phyloP scores from a whole-genome alignment of 495 filamentous ascomycete species.

The Thermothielavioides terrestris region DNA sequence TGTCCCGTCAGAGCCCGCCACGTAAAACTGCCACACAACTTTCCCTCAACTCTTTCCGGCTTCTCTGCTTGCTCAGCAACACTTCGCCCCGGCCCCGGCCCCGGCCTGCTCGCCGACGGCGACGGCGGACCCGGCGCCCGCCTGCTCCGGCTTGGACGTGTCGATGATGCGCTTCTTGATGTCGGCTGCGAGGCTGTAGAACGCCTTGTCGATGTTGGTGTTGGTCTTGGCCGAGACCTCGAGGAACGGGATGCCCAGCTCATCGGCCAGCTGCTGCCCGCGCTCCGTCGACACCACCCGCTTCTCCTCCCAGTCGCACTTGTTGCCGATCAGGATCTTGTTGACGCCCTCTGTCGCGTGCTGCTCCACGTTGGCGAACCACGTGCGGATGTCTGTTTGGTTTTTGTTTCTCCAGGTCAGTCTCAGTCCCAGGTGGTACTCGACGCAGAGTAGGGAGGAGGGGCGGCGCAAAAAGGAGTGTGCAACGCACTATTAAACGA shows the following conservation, averaged over 20 bases:
- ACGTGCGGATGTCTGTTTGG: constrained; percentile 86
- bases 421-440: neutral
- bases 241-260: constrained; percentile 96
- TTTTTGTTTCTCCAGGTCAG: neutral
- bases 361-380: constrained; percentile 99
- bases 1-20: neutral
- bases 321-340: constrained; percentile 99
- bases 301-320: constrained; percentile 99
- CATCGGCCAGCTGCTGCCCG: constrained; percentile 87
- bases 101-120: constrained; percentile 58
- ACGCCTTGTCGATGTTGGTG: constrained; percentile 99
- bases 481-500: constrained; percentile 85
- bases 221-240: constrained; percentile 98
- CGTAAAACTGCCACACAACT: too few species aligned
- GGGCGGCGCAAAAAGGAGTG: neutral
- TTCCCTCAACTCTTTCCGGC: neutral
- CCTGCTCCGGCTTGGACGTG: constrained; percentile 69
- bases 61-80: constrained; percentile 55
- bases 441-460: too few species aligned
- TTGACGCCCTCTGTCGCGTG: constrained; percentile 98
- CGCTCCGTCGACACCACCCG: constrained; percentile 84
- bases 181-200: constrained; percentile 88
- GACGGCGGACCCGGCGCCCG: constrained; percentile 50
- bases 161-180: constrained; percentile 96
- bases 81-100: constrained; percentile 65